phyloP scores from a whole-genome alignment of 371 early-diverging fungal genomes.

The Phascolomyces articulosus region DNA sequence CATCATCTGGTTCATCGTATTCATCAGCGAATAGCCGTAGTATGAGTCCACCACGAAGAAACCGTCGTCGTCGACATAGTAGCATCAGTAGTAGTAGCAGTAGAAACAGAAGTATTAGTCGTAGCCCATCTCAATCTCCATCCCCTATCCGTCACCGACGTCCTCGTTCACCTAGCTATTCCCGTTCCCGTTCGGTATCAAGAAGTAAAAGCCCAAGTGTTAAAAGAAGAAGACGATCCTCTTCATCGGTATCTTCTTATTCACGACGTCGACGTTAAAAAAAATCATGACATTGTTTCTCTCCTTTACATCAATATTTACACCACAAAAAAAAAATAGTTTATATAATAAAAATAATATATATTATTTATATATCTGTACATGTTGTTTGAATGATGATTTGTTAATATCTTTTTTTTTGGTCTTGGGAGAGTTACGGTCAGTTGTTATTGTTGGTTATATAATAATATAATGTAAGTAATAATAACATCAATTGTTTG shows the following conservation, averaged over 20 bases:
- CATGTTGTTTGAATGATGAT: too few species aligned
- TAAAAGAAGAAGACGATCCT: conserved; percentile 1
- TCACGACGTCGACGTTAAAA: neutral
- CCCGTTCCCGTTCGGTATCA: neutral
- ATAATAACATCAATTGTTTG: neutral
- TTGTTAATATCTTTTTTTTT: too few species aligned
- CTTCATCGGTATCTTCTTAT: neutral
- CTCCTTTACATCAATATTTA: neutral
- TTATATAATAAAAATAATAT: too few species aligned
- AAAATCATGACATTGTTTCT: neutral
- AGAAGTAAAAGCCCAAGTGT: neutral
- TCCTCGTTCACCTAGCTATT: neutral
- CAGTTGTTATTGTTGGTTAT: neutral
- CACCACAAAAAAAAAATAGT: neutral
- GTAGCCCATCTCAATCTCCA: neutral
- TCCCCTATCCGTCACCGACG: conserved; percentile 7
- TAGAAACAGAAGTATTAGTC: too few species aligned
- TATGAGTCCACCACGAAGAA: neutral
- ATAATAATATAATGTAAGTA: neutral
- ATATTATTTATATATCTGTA: too few species aligned
- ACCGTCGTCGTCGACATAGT: neutral
- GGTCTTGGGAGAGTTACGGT: too few species aligned
- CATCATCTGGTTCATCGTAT: neutral
- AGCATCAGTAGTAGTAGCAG: neutral
- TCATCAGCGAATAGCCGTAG: conserved; percentile 5